Evolutionary conservation across 73 alveolate species (phyloP).

Genomic region (Breviolum minutum): DNA sequence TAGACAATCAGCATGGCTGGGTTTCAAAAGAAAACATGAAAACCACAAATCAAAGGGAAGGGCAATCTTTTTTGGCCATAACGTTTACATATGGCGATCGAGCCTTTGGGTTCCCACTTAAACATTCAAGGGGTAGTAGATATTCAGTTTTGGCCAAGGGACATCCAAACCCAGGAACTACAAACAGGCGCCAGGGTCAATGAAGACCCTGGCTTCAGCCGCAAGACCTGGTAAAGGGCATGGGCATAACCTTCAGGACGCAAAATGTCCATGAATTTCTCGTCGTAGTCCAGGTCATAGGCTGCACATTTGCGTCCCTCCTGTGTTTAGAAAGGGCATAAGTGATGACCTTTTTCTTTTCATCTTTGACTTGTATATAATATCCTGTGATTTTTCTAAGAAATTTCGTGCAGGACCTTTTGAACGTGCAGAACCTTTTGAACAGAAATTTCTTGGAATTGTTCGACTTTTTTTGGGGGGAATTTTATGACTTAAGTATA

Average conservation of each 20-base stretch:
- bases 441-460: neutral
- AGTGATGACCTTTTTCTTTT: too few relatives aligned
- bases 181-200: constrained; percentile 53
- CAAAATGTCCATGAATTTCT: neutral
- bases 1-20: too few relatives aligned
- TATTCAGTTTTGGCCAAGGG: neutral
- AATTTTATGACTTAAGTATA: too few relatives aligned
- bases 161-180: neutral
- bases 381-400: too few relatives aligned
- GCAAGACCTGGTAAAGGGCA: constrained; percentile 18
- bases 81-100: too few relatives aligned
- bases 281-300: neutral
- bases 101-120: too few relatives aligned
- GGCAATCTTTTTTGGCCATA: too few relatives aligned
- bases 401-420: neutral
- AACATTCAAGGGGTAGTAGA: too few relatives aligned
- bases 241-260: neutral
- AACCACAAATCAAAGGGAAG: too few relatives aligned
- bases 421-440: neutral
- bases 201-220: neutral
- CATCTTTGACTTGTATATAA: too few relatives aligned
- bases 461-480: too few relatives aligned
- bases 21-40: too few relatives aligned
- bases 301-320: neutral
- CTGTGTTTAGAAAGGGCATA: neutral